A percentile compares a stretch with the other conserved stretches of the same genome.
Conservation (phyloP, 306 rosid species). For the Corylus americana region DNA sequence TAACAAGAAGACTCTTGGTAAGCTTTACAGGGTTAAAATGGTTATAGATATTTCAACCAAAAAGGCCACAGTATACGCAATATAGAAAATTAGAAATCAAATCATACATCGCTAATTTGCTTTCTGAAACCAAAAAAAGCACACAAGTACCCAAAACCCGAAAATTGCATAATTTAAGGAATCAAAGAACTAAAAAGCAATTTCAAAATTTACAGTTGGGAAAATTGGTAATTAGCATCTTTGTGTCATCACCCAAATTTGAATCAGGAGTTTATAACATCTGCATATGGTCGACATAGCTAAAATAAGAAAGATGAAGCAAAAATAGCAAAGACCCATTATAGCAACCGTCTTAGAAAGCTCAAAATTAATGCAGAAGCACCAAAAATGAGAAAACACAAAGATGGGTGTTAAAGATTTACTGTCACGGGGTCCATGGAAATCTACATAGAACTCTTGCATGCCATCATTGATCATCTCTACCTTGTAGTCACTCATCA, state of each 20-base stretch:
- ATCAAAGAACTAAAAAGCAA: constrained; percentile 15
- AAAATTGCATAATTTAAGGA: constrained; percentile 17
- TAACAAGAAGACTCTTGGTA: constrained; percentile 1
- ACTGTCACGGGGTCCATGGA: constrained; percentile 58
- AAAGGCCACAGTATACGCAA: constrained; percentile 21
- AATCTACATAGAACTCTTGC: constrained; percentile 63
- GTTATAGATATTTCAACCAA: constrained; percentile 21
- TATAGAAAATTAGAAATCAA: constrained; percentile 16
- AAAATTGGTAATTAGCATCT: constrained; percentile 8
- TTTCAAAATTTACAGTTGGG: constrained; percentile 2
- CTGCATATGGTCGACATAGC: constrained; percentile 34
- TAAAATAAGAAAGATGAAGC: constrained; percentile 23
- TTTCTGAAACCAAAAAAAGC: constrained; percentile 25
- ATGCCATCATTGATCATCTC: constrained; percentile 67
- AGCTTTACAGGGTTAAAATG: neutral
- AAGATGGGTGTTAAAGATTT: constrained; percentile 9
- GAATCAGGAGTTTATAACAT: constrained; percentile 35
- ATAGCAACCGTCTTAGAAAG: constrained; percentile 14
- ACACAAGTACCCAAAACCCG: constrained; percentile 7
- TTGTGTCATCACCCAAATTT: constrained; percentile 28
- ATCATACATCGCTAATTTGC: constrained; percentile 10
- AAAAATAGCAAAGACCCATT: constrained; percentile 8
- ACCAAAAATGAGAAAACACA: neutral
- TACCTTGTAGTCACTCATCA: constrained; percentile 69
- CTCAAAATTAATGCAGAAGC: constrained; percentile 8